phyloP scores from a whole-genome alignment of 140 eudicot genomes.

The Oenanthe javanica region DNA sequence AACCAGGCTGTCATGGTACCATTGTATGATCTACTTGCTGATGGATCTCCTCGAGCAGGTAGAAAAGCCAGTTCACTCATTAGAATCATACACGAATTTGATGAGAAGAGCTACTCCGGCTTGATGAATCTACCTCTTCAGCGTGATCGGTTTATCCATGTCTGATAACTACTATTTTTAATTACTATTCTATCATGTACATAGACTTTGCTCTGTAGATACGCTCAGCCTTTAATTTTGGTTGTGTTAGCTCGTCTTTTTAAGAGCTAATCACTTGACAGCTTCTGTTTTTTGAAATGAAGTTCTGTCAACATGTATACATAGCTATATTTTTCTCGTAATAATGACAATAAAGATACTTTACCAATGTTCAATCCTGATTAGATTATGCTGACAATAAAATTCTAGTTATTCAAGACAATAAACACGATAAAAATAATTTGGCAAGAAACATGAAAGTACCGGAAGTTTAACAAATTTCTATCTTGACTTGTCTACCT shows the following conservation, averaged over 20 bases:
- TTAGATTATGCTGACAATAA: not conserved
- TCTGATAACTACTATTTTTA: slow-evolving; percentile 31
- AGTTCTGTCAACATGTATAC: slow-evolving; percentile 30
- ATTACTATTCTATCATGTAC: not conserved
- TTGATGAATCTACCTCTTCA: slow-evolving; percentile 28
- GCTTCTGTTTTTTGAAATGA: slow-evolving; percentile 50
- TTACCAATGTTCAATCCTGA: not conserved
- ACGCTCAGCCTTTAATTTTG: slow-evolving; percentile 5
- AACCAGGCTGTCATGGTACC: slow-evolving; percentile 62
- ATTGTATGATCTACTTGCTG: slow-evolving; percentile 58
- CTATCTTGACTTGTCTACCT: too few species aligned
- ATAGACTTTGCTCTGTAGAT: slow-evolving; percentile 8
- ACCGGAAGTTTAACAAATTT: too few species aligned
- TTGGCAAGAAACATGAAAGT: too few species aligned
- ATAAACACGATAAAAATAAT: too few species aligned
- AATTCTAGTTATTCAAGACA: too few species aligned
- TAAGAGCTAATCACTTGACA: slow-evolving; percentile 38
- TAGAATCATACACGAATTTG: slow-evolving; percentile 50
- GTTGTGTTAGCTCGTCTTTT: slow-evolving; percentile 54
- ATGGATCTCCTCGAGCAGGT: slow-evolving; percentile 41
- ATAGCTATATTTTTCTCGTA: not conserved
- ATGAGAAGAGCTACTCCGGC: slow-evolving; percentile 44
- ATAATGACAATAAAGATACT: slow-evolving; percentile 3
- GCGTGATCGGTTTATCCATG: slow-evolving; percentile 51
- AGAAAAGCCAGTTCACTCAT: slow-evolving; percentile 73